Evolutionary conservation across 1,284 basidiomycete genomes (phyloP).

Genomic region (Mycosarcoma maydis): DNA sequence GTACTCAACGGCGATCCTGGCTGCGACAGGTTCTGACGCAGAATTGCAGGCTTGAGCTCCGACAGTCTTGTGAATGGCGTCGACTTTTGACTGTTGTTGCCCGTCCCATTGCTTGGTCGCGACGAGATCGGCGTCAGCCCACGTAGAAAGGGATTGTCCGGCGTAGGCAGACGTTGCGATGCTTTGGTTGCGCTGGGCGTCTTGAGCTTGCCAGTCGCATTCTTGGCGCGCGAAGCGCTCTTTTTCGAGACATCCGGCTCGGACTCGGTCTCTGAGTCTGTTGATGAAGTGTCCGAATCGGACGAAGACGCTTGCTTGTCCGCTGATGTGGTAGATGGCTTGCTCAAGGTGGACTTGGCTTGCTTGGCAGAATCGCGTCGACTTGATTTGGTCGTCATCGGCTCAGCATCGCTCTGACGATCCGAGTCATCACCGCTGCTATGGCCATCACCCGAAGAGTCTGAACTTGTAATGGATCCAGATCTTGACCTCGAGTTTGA

Average conservation of each 20-base stretch:
- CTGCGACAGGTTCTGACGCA: conserved; percentile 53
- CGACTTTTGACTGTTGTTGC: conserved; percentile 12
- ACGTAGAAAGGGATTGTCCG: conserved; percentile 23
- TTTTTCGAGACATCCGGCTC: conserved; percentile 12
- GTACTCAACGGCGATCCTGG: conserved; percentile 39
- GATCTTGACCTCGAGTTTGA: conserved; percentile 18
- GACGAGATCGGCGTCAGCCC: conserved; percentile 17
- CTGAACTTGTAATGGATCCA: conserved; percentile 40
- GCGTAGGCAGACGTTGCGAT: not conserved
- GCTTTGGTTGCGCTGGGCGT: conserved; percentile 8
- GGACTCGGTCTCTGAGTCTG: conserved; percentile 20
- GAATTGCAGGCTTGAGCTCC: conserved; percentile 45
- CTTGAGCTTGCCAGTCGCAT: not conserved
- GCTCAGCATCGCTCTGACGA: conserved; percentile 6
- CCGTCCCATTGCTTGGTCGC: conserved; percentile 3
- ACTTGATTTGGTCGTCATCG: not conserved
- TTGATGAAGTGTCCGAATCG: conserved; percentile 2
- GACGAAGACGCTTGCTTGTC: conserved; percentile 1
- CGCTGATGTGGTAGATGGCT: not conserved
- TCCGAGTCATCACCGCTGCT: conserved; percentile 27
- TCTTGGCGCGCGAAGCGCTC: conserved; percentile 1
- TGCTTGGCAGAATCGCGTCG: not conserved
- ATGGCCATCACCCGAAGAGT: conserved; percentile 28
- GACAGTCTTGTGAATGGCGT: conserved; percentile 49
- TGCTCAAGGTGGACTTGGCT: conserved; percentile 1